These are phyloP conservation scores for Podaxis sp. DNA, from an alignment of 768 basidiomycete species.

Conservation along the genomic window DNA sequence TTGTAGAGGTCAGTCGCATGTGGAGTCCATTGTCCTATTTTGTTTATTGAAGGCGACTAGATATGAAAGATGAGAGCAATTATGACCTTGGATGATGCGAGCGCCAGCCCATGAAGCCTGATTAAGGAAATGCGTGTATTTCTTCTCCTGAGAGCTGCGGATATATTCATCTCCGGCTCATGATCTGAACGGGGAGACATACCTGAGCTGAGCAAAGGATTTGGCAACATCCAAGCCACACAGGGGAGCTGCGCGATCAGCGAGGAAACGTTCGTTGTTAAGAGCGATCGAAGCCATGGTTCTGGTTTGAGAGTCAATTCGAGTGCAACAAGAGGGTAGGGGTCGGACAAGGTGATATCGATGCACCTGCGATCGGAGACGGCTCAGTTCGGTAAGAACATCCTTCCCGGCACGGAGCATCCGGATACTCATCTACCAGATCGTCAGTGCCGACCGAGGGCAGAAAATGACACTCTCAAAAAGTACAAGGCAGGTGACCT, in stretches of 20 bases:
- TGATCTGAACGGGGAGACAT: background rate
- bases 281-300: conserved; percentile 27
- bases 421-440: background rate
- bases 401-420: background rate
- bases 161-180: conserved; percentile 6
- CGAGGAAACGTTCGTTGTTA: conserved; percentile 60
- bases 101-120: conserved; percentile 82
- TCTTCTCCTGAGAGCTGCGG: conserved; percentile 64
- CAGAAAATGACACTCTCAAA: background rate
- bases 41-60: background rate
- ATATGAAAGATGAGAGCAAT: background rate
- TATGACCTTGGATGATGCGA: conserved; percentile 64
- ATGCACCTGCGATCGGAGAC: conserved; percentile 10
- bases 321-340: conserved; percentile 5
- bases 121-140: conserved; percentile 70
- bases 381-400: background rate
- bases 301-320: conserved; percentile 7
- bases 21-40: conserved; percentile 68
- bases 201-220: conserved; percentile 71
- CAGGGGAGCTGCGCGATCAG: conserved; percentile 72
- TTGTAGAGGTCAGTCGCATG: conserved; percentile 67
- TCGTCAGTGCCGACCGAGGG: background rate
- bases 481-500: background rate
- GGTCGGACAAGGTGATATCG: conserved; percentile 13
- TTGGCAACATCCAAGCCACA: conserved; percentile 66